Evolutionary conservation across 805 yeast genomes (phyloP), one percentile per base, ranked within the genome.

Genomic region (Maudiozyma pseudohumilis): DNA sequence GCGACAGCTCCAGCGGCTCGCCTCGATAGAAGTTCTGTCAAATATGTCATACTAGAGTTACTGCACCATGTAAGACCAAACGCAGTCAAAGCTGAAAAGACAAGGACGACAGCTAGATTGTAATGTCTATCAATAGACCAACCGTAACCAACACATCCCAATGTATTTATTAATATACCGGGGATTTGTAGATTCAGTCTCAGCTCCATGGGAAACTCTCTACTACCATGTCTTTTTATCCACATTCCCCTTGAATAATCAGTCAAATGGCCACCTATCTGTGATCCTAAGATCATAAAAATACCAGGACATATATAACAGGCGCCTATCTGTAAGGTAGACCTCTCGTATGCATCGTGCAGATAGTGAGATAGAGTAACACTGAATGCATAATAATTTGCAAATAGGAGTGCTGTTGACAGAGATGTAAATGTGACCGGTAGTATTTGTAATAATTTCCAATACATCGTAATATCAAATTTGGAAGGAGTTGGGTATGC

Each of bases 11-110:
- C 64, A 1, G 78, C 74, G 1, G 77, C 70, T 44, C 69, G 72
- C 2, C 63, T 66, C 4, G 67, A 59, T 10, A 70, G 59, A 27
- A 72, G 60, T 42, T 74, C 79, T 1, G 76, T 66, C 34, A 73
- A 49, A 48, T 73, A 74, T 0, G 79, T 70, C 41, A 74, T 72
- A 3, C 69, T 69, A 0, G 72, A 65, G 16, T 70, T 69, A 41
- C 72, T 70, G 22, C 71, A 69, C 70, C 76, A 73, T 0, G 77
- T 69, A 63, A 72, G 63, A 1, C 78, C 77, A 46, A 70, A 69
- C 0, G 76, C 75, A 22, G 60, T 58, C 5, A 72, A 47, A 41
- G 69, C 71, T 0, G 70, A 53, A 41, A 68, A 67, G 4, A 69
- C 59, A 36, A 69, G 64, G 3, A 71, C 60, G 6, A 65, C 43